Evolutionary conservation across 345 rosid species (phyloP).

Genomic region (Viola odorata): DNA sequence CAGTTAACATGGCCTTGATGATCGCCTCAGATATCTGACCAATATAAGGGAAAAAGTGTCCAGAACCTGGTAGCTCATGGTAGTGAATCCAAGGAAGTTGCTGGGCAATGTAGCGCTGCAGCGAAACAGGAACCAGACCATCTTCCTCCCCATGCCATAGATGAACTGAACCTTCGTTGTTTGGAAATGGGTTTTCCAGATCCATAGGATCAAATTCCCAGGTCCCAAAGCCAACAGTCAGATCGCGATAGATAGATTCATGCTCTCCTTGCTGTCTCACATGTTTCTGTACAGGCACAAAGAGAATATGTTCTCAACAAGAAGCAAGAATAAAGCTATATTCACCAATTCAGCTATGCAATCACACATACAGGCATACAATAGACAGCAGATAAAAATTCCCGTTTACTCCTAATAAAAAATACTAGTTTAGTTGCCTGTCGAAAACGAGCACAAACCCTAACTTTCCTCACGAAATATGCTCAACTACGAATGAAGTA

Average conservation of each 20-base stretch:
- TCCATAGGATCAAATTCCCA: conserved; percentile 81
- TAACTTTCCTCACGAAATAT: no score
- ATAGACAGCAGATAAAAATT: no score
- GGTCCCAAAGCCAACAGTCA: conserved; percentile 55
- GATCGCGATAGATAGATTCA: conserved; percentile 55
- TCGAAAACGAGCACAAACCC: no score
- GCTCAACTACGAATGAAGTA: no score
- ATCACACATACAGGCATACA: no score
- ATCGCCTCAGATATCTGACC: conserved; percentile 13
- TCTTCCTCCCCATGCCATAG: conserved; percentile 87
- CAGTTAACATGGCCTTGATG: conserved; percentile 11
- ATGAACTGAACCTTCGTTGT: conserved; percentile 48
- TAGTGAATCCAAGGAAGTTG: conserved; percentile 18
- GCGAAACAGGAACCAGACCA: conserved; percentile 18
- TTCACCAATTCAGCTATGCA: no score
- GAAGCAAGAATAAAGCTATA: no score
- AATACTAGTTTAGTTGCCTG: no score
- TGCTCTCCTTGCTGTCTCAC: conserved; percentile 53
- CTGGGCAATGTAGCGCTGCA: conserved; percentile 15
- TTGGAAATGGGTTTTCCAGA: conserved; percentile 49
- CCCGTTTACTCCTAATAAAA: no score
- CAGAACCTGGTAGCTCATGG: conserved; percentile 20
- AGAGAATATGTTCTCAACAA: not conserved
- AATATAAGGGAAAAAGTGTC: conserved; percentile 12
- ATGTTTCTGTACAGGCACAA: conserved; percentile 17